Conservation (phyloP, 768 basidiomycete species). For the Termitomyces eurrhizus region DNA sequence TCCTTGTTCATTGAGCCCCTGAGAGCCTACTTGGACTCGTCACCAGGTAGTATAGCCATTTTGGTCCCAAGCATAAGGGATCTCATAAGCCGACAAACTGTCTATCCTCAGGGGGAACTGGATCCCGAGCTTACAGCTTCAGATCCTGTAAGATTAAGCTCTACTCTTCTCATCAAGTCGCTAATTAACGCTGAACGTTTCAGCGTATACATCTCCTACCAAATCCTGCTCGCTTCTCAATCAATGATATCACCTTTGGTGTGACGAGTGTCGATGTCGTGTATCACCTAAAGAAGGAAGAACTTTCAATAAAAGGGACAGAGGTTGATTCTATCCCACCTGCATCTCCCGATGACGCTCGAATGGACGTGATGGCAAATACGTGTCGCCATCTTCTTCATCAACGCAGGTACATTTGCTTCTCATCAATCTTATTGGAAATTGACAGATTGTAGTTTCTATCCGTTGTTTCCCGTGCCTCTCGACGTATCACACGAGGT, state of each 20-base stretch:
- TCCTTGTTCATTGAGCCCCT: slow-evolving; percentile 58
- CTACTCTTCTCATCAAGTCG: neutral
- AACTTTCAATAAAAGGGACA: slow-evolving; percentile 63
- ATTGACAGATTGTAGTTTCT: slow-evolving; percentile 60
- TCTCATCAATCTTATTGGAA: neutral
- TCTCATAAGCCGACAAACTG: slow-evolving; percentile 70
- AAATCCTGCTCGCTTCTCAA: slow-evolving; percentile 81
- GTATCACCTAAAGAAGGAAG: slow-evolving; percentile 86
- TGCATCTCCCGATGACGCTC: slow-evolving; percentile 37
- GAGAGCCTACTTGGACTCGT: slow-evolving; percentile 49
- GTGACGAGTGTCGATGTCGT: slow-evolving; percentile 83
- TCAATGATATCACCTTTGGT: slow-evolving; percentile 81
- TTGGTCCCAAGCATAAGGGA: slow-evolving; percentile 84
- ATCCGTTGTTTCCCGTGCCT: slow-evolving; percentile 90
- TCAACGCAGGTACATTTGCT: slow-evolving; percentile 67
- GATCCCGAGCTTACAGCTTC: slow-evolving; percentile 32
- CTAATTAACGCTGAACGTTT: neutral
- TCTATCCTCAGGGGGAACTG: slow-evolving; percentile 80
- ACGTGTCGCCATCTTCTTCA: slow-evolving; percentile 77
- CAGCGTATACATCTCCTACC: slow-evolving; percentile 80
- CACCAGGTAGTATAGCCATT: slow-evolving; percentile 68
- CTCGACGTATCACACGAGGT: slow-evolving; percentile 70
- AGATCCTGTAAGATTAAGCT: slow-evolving; percentile 46
- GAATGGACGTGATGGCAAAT: slow-evolving; percentile 74
- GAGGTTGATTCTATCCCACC: slow-evolving; percentile 50